phyloP scores from a whole-genome alignment of 371 early-diverging fungal genomes.

The Choanephora cucurbitarum region DNA sequence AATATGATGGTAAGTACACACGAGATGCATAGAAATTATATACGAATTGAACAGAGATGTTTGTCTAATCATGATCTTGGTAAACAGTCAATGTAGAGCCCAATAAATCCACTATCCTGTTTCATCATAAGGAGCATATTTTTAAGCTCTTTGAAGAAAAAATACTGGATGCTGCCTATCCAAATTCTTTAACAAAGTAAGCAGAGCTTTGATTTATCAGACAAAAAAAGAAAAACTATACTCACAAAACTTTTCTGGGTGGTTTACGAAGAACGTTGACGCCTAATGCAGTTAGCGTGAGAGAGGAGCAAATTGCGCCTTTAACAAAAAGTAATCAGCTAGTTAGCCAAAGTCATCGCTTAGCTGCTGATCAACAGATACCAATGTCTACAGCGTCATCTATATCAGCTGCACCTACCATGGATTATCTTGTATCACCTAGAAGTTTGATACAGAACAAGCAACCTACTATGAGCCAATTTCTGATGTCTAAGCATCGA shows the following conservation, averaged over 20 bases:
- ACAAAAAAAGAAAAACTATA: too few species aligned
- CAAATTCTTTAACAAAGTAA: constrained; percentile 4
- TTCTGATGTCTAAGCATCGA: too few species aligned
- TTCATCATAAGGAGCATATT: constrained; percentile 35
- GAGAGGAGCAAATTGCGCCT: background rate
- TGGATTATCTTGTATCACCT: background rate
- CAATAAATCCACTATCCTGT: constrained; percentile 34
- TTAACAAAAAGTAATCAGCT: background rate
- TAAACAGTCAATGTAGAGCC: constrained; percentile 52
- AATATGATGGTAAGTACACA: constrained; percentile 39
- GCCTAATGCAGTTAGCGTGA: too few species aligned
- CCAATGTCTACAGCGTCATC: background rate
- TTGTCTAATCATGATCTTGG: too few species aligned
- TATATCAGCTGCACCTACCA: background rate
- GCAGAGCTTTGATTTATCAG: too few species aligned
- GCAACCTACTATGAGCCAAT: too few species aligned
- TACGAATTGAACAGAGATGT: too few species aligned
- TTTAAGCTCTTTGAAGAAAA: constrained; percentile 18
- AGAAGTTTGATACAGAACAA: too few species aligned
- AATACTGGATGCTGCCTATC: constrained; percentile 21
- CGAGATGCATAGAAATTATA: background rate
- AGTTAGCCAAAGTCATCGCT: background rate
- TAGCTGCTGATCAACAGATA: background rate
- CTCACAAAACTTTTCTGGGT: background rate
- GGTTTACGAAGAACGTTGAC: background rate